Base-by-base conservation (phyloP, 306 rosid genomes). In the Vigna radiata region DNA sequence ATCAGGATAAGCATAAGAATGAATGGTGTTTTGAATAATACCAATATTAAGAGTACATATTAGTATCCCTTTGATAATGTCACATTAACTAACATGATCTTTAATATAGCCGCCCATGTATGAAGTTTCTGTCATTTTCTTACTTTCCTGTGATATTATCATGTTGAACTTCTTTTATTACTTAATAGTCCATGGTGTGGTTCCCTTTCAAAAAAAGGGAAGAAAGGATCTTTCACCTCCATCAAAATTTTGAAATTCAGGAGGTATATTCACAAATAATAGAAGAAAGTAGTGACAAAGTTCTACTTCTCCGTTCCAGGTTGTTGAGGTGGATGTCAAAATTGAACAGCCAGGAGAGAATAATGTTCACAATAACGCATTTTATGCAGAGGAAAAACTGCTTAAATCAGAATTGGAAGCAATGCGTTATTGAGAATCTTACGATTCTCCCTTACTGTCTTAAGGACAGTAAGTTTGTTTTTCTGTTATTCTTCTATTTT, bases 331-430 rank as follows among this genome's bases (percentile, higher is more conserved):
- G 70, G 82, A 90, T 86, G 89, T 87, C 72, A 87, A 84, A 78
- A 85, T 90, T 76, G 87, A 90, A 78, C 91, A 86, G 64, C 89
- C 91, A 48, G 94, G 94, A 63, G 77, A 87, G 66, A 75, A 84
- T 70, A 90, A 90, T 66, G 88, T 90, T 73, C 91, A 90, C 63
- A 90, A 84, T 71, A 90, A 90, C 78, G 94, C 94, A 7, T 90
- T 90, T 81, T 90, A 82, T 76, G 91, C 94, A 6, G 91, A 90
- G 83, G 94, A 90, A 76, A 86, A 67, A 48, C 58, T 90, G 77
- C 87, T 90, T 59, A 87, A 81, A 73, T 84, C 94, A 13, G 94
- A 90, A 80, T 44, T 84, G 67, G 86, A 87, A 84, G 94, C 94
- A 52, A 87, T 78, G 86, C 91, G 91, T n/a, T n/a, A n/a, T n/a